Base-by-base conservation (phyloP, 805 yeast genomes). In the Kodamaea sagamina region DNA sequence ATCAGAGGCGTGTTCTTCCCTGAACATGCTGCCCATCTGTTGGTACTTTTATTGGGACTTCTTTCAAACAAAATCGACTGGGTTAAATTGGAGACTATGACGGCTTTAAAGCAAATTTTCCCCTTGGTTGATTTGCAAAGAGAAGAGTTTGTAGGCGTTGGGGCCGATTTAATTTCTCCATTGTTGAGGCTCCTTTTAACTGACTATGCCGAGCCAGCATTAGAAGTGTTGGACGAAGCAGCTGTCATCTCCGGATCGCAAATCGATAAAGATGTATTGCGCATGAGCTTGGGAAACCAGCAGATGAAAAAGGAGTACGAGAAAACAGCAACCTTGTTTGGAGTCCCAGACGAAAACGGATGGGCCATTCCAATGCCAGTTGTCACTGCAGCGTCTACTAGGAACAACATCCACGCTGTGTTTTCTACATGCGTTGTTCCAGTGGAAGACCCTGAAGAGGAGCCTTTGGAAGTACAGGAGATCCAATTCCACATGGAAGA, bases 341-440 rank as follows among this genome's bases (percentile, higher is more conserved):
- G 99, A 11, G 82, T 92, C 17, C 98, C 99, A 0, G 92, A 86
- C 48, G 96, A 87, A 9, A 82, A 85, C 55, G 99, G 99, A 1
- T 93, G 99, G 99, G 84, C 97, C 0, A 82, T 95, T 39, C 95
- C 98, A 1, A 86, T 87, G 92, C 97, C 99, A 2, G 87, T 92
- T 0, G 81, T 89, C 32, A 84, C 93, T 1, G 89, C 97, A 0
- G 85, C 95, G 0, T 78, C 86, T 11, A 87, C 98, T 1, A 72
- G 97, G 51, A 88, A 87, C 58, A 93, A 93, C 56, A 95, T 93
- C 1, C 98, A 93, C 62, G 90, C 98, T 0, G 98, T 93, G 3
- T 93, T 87, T 58, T 81, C 89, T 22, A 87, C 96, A 0, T 92
- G 97, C 57, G 76, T 78, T 1, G 70, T 74, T 3, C 49, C 75